These are phyloP conservation scores for Carex littledalei DNA, from an alignment of 176 grass and related monocot species.

Conservation along the genomic window DNA sequence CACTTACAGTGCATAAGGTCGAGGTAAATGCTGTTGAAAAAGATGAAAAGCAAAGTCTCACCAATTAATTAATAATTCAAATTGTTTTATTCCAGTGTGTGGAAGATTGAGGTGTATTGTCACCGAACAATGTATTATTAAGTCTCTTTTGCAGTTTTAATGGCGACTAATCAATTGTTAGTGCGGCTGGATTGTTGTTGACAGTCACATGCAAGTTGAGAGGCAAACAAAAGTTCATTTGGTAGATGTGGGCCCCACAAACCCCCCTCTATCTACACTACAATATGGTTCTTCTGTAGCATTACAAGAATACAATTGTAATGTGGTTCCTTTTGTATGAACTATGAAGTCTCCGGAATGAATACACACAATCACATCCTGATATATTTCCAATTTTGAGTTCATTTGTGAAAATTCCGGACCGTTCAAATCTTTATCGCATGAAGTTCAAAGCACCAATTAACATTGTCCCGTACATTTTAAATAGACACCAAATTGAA, in stretches of 20 bases:
- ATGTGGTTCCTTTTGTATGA: too few relatives aligned
- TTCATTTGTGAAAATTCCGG: too few relatives aligned
- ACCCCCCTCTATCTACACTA: neutral
- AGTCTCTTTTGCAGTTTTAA: conserved; percentile 14
- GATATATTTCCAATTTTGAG: too few relatives aligned
- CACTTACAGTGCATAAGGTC: conserved; percentile 18
- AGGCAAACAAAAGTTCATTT: conserved; percentile 28
- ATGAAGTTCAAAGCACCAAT: too few relatives aligned
- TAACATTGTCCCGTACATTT: too few relatives aligned
- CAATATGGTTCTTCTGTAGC: conserved; percentile 4
- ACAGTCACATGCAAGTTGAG: conserved; percentile 23
- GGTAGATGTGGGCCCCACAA: conserved; percentile 8
- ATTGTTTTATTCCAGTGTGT: conserved; percentile 18
- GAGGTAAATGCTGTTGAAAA: conserved; percentile 13
- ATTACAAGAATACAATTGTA: neutral
- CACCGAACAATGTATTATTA: conserved; percentile 24
- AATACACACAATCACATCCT: too few relatives aligned
- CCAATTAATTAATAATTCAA: conserved; percentile 2
- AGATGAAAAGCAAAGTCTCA: neutral
- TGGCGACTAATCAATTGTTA: conserved; percentile 26
- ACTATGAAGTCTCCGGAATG: too few relatives aligned
- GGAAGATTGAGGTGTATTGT: conserved; percentile 31
- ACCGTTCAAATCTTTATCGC: too few relatives aligned
- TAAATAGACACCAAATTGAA: too few relatives aligned
- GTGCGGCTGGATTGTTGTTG: conserved; percentile 25